Conservation (phyloP, 2,329 filamentous ascomycete species). For the Fusarium buxicola region DNA sequence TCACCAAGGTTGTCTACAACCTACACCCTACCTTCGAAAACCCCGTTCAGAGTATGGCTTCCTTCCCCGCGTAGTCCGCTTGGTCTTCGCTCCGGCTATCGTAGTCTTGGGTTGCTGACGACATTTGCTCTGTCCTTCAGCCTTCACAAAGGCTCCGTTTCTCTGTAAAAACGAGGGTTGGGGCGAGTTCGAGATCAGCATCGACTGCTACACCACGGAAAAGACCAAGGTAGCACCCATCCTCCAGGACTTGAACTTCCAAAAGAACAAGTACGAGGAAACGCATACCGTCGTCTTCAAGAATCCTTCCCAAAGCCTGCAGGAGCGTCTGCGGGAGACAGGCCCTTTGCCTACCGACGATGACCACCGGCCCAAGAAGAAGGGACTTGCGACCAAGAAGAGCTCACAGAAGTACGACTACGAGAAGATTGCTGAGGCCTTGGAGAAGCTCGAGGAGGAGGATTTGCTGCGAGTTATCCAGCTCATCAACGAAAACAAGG, state of each 20-base stretch:
- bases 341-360: conserved; percentile 86
- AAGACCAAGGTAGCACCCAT: conserved; percentile 84
- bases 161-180: conserved; percentile 93
- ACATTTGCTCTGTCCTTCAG: conserved; percentile 56
- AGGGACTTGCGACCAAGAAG: conserved; percentile 77
- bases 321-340: conserved; percentile 82
- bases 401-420: conserved; percentile 82
- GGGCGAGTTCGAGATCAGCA: conserved; percentile 97
- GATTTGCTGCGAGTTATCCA: conserved; percentile 95
- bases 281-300: conserved; percentile 87
- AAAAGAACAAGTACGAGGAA: conserved; percentile 81
- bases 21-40: conserved; percentile 95
- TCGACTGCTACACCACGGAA: conserved; percentile 84
- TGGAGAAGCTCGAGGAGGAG: conserved; percentile 91
- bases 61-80: background rate
- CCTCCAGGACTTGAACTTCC: conserved; percentile 92
- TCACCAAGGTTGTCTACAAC: conserved; percentile 92
- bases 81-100: background rate
- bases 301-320: conserved; percentile 89
- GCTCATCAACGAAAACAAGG: conserved; percentile 98
- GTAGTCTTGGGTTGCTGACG: conserved; percentile 25
- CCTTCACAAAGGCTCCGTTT: conserved; percentile 87
- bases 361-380: conserved; percentile 69
- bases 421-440: conserved; percentile 93
- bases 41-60: conserved; percentile 80